phyloP scores from a whole-genome alignment of 108 stramenopile genomes.

The Skeletonema marinoi region DNA sequence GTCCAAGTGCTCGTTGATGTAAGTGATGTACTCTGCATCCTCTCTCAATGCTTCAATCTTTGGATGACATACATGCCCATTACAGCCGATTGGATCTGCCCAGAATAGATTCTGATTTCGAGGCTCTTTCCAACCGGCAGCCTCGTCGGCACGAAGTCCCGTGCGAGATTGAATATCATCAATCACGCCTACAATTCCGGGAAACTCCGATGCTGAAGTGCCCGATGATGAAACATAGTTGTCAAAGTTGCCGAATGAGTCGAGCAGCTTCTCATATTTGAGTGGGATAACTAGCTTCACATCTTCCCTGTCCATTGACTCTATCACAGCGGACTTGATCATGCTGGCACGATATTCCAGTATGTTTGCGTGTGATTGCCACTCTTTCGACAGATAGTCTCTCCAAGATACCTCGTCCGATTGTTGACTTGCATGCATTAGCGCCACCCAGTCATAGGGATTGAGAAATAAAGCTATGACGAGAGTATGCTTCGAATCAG shows the following conservation, averaged over 20 bases:
- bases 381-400: slow-evolving; percentile 21
- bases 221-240: background rate
- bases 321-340: slow-evolving; percentile 50
- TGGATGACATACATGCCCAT: slow-evolving; percentile 19
- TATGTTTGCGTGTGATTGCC: slow-evolving; percentile 42
- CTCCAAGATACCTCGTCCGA: slow-evolving; percentile 27
- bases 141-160: slow-evolving; percentile 39
- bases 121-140: slow-evolving; percentile 51
- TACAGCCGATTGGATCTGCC: slow-evolving; percentile 55
- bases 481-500: slow-evolving; percentile 20
- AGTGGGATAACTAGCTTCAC: slow-evolving; percentile 51
- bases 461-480: slow-evolving; percentile 47
- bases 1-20: slow-evolving; percentile 52
- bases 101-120: slow-evolving; percentile 49
- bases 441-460: slow-evolving; percentile 64
- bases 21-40: slow-evolving; percentile 47
- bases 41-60: slow-evolving; percentile 36
- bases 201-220: slow-evolving; percentile 6
- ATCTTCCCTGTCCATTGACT: slow-evolving; percentile 43
- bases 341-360: slow-evolving; percentile 56
- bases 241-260: slow-evolving; percentile 26
- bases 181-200: slow-evolving; percentile 35
- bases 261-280: slow-evolving; percentile 51
- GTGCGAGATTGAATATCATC: slow-evolving; percentile 40
- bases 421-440: slow-evolving; percentile 37